A percentile compares a stretch with the other conserved stretches of the same genome.
Conservation (phyloP, 1,284 basidiomycete genomes). For the Rhodotorula sp. region DNA sequence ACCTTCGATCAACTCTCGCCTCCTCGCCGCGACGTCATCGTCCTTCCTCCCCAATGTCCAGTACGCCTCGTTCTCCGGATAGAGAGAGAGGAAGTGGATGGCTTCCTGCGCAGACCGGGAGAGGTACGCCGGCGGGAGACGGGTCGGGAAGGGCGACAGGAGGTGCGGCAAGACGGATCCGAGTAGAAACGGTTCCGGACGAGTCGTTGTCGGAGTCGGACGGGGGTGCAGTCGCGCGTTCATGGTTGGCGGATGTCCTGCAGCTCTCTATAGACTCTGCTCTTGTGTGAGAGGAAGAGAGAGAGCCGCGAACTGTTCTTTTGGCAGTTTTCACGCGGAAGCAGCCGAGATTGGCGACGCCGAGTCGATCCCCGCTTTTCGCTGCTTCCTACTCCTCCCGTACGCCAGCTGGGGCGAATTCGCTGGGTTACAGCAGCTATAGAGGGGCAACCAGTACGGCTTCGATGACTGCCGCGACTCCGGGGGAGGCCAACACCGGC, state of each 20-base stretch:
- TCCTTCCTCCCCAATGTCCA: constrained; percentile 15
- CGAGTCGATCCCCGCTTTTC: too few relatives aligned
- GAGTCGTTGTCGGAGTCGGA: neutral
- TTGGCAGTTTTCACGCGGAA: too few relatives aligned
- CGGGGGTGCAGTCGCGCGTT: neutral
- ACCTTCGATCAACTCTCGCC: constrained; percentile 26
- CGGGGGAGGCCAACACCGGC: too few relatives aligned
- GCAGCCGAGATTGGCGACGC: too few relatives aligned
- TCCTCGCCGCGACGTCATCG: neutral
- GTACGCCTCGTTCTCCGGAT: constrained; percentile 12
- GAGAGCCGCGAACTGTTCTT: too few relatives aligned
- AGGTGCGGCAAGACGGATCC: constrained; percentile 15
- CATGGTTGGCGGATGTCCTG: neutral
- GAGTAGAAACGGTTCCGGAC: constrained; percentile 12
- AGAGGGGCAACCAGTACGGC: too few relatives aligned
- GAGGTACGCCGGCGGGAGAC: constrained; percentile 6
- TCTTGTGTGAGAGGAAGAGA: too few relatives aligned
- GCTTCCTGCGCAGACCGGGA: constrained; percentile 11
- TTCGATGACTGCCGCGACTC: too few relatives aligned
- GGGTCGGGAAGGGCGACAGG: constrained; percentile 12
- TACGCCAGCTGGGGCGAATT: too few relatives aligned
- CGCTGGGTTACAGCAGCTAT: too few relatives aligned
- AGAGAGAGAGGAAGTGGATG: constrained; percentile 21
- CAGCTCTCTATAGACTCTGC: too few relatives aligned
- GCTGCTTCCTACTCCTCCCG: too few relatives aligned